These are phyloP conservation scores for Ophiocordyceps camponoti-floridani DNA, from an alignment of 2,329 filamentous ascomycete species.

Conservation along the genomic window DNA sequence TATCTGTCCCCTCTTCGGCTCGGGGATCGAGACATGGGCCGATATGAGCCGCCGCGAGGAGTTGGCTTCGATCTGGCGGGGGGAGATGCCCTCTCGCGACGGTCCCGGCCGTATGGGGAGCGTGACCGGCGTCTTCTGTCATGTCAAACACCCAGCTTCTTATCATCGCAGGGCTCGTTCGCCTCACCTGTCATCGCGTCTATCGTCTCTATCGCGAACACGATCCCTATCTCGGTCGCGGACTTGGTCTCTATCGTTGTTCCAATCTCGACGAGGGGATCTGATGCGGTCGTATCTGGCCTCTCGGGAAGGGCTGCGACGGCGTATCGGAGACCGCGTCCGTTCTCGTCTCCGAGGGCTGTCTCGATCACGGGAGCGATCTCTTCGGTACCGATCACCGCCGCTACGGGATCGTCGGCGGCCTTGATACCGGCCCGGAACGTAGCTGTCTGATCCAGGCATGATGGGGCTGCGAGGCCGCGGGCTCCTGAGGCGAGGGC, in stretches of 20 bases:
- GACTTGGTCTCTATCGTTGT: constrained; percentile 13
- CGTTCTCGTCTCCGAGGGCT: constrained; percentile 18
- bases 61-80: constrained; percentile 9
- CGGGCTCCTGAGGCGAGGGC: constrained; percentile 20
- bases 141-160: not conserved
- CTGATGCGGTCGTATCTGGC: constrained; percentile 19
- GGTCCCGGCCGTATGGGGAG: constrained; percentile 32
- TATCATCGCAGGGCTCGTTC: not conserved
- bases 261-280: constrained; percentile 19
- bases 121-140: constrained; percentile 30
- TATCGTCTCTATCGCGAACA: constrained; percentile 15
- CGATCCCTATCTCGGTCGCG: constrained; percentile 14
- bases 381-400: constrained; percentile 22
- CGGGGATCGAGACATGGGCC: constrained; percentile 33
- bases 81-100: constrained; percentile 16
- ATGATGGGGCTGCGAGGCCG: constrained; percentile 19
- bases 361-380: constrained; percentile 21
- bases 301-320: constrained; percentile 19
- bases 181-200: constrained; percentile 22
- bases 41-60: constrained; percentile 24
- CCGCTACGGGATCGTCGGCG: constrained; percentile 23
- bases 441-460: constrained; percentile 24
- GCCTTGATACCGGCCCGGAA: constrained; percentile 23
- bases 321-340: constrained; percentile 17
- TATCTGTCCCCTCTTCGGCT: constrained; percentile 27